A percentile compares a stretch with the other conserved stretches of the same genome.
phyloP scores from a whole-genome alignment of 768 basidiomycete genomes.

The Pleurotus platypus region DNA sequence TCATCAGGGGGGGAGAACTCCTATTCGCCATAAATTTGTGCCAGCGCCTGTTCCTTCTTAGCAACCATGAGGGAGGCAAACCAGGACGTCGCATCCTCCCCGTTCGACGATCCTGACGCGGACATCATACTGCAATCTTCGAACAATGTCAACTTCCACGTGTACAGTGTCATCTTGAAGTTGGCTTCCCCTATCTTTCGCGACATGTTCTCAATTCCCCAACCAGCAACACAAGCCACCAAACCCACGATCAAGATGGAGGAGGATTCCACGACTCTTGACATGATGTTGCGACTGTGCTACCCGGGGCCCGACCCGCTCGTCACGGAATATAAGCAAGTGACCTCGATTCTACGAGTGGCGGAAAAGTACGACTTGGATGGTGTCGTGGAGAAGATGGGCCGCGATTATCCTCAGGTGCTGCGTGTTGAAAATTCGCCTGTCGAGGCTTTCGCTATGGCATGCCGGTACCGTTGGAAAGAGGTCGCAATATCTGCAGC shows the following conservation, averaged over 20 bases:
- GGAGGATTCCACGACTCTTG: conserved; percentile 12
- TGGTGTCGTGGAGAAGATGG: conserved; percentile 21
- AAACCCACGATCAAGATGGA: conserved; percentile 8
- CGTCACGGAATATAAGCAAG: neutral
- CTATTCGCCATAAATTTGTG: too few relatives aligned
- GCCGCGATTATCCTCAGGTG: conserved; percentile 26
- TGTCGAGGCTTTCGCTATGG: conserved; percentile 32
- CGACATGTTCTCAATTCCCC: conserved; percentile 5
- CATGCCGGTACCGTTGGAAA: conserved; percentile 19
- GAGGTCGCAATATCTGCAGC: neutral
- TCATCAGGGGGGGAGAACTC: too few relatives aligned
- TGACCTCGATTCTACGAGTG: conserved; percentile 8
- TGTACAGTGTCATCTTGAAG: neutral
- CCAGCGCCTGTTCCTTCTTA: too few relatives aligned
- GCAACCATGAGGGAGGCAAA: too few relatives aligned
- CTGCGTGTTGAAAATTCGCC: conserved; percentile 27
- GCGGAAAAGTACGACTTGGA: conserved; percentile 29
- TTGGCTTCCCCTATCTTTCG: conserved; percentile 2
- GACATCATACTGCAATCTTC: conserved; percentile 3
- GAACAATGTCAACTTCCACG: conserved; percentile 6
- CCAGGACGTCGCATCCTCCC: neutral
- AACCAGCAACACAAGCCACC: neutral
- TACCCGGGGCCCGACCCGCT: neutral
- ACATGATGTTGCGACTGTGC: neutral
- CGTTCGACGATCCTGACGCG: conserved; percentile 3